A percentile compares a stretch with the other conserved stretches of the same genome.
Conservation (phyloP, 345 rosid genomes). For the Salix brachista region DNA sequence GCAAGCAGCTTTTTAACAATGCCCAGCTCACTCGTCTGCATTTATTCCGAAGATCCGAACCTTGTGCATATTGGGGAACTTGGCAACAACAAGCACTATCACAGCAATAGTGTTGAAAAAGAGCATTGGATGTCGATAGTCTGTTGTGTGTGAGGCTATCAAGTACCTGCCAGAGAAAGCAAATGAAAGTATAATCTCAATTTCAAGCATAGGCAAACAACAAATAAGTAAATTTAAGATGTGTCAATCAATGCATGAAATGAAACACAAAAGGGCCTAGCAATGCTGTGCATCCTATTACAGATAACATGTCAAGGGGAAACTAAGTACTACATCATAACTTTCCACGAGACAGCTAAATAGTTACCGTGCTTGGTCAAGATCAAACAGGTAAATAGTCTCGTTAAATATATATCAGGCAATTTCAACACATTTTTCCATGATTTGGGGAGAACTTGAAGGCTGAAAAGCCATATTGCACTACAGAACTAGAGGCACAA, state of each 20-base stretch:
- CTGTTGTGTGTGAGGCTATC: conserved; percentile 97
- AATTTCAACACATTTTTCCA: neutral
- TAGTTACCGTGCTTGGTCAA: neutral
- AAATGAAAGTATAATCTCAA: neutral
- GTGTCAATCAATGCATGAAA: neutral
- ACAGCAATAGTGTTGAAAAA: conserved; percentile 87
- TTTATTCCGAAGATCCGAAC: conserved; percentile 98
- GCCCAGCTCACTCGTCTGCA: conserved; percentile 49
- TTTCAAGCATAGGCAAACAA: neutral
- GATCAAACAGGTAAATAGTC: neutral
- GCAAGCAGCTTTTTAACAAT: conserved; percentile 5
- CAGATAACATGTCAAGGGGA: neutral
- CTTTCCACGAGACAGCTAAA: neutral
- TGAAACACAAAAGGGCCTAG: neutral
- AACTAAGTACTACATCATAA: neutral
- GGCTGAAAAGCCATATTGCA: neutral
- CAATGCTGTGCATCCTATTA: neutral
- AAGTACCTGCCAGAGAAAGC: conserved; percentile 51
- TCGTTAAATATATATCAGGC: no score
- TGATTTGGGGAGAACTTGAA: neutral
- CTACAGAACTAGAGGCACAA: neutral
- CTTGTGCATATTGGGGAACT: conserved; percentile 99
- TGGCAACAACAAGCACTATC: conserved; percentile 80
- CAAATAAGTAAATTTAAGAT: neutral
- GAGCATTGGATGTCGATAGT: conserved; percentile 88